Evolutionary conservation across 1,139 yeast species (phyloP).

Genomic region (Debaryomyces fabryi): DNA sequence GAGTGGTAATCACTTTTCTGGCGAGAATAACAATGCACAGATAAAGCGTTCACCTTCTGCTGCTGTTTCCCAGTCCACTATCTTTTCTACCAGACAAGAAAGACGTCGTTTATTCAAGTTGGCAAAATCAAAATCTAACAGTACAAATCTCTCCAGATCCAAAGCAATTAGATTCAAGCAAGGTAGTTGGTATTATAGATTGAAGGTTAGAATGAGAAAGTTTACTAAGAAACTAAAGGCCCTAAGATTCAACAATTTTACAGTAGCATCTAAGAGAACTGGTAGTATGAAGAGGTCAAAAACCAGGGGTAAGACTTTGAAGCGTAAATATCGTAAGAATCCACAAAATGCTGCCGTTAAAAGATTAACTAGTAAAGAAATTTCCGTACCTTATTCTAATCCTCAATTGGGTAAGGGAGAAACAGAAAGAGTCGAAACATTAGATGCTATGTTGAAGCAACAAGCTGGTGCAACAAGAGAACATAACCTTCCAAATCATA

Average conservation of each 20-base stretch:
- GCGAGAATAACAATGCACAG: background rate
- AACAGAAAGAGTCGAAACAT: slow-evolving; percentile 21
- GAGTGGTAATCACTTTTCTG: background rate
- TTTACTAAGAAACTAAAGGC: slow-evolving; percentile 25
- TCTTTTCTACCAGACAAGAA: slow-evolving; percentile 41
- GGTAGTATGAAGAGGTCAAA: slow-evolving; percentile 15
- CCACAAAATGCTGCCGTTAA: slow-evolving; percentile 20
- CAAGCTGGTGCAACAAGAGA: slow-evolving; percentile 33
- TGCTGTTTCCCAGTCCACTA: slow-evolving; percentile 50
- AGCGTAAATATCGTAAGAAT: slow-evolving; percentile 21
- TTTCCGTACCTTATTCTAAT: slow-evolving; percentile 19
- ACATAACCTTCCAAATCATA: slow-evolving; percentile 14
- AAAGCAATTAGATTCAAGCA: slow-evolving; percentile 40
- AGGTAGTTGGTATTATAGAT: slow-evolving; percentile 35
- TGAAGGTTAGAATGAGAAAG: slow-evolving; percentile 30
- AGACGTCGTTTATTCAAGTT: slow-evolving; percentile 11
- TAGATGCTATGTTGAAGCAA: slow-evolving; percentile 31
- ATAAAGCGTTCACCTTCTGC: background rate
- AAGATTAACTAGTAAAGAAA: slow-evolving; percentile 8
- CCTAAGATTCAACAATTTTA: slow-evolving; percentile 27
- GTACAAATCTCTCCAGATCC: slow-evolving; percentile 27
- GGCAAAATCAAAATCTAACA: slow-evolving; percentile 1
- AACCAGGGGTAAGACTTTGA: slow-evolving; percentile 18
- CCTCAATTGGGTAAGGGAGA: slow-evolving; percentile 30
- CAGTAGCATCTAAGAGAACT: slow-evolving; percentile 33